These are phyloP conservation scores for Toxoplasma gondii DNA, from an alignment of 169 alveolate genomes.

Conservation along the genomic window DNA sequence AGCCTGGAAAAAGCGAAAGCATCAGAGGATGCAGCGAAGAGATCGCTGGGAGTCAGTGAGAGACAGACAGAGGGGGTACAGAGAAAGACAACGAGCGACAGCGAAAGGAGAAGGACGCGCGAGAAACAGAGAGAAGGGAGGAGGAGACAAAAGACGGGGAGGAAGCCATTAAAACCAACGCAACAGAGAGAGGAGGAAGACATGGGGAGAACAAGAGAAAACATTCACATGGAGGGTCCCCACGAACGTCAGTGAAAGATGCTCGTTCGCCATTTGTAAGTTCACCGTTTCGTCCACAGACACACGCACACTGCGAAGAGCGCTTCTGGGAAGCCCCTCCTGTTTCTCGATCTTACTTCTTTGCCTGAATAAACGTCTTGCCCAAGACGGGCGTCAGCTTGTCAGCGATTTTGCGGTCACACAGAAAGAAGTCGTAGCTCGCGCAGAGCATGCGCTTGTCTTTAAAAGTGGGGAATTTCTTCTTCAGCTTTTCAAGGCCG, in stretches of 20 bases:
- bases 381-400: constrained; percentile 70
- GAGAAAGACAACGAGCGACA: background rate
- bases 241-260: too few species aligned
- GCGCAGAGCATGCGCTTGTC: constrained; percentile 73
- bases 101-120: background rate
- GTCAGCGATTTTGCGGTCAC: constrained; percentile 69
- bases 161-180: too few species aligned
- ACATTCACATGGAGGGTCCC: too few species aligned
- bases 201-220: background rate
- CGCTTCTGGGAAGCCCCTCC: too few species aligned
- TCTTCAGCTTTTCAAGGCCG: constrained; percentile 68
- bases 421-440: constrained; percentile 71
- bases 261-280: too few species aligned
- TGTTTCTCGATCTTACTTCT: constrained; percentile 57
- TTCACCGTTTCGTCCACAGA: too few species aligned
- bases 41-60: background rate
- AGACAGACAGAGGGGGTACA: background rate
- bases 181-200: background rate
- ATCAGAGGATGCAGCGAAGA: background rate
- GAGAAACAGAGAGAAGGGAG: background rate
- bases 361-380: constrained; percentile 68
- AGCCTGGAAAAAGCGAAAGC: constrained; percentile 15
- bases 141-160: too few species aligned
- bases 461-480: constrained; percentile 70
- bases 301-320: too few species aligned